Conservation (phyloP, 768 basidiomycete species). For the Termitomyces eurrhizus region DNA sequence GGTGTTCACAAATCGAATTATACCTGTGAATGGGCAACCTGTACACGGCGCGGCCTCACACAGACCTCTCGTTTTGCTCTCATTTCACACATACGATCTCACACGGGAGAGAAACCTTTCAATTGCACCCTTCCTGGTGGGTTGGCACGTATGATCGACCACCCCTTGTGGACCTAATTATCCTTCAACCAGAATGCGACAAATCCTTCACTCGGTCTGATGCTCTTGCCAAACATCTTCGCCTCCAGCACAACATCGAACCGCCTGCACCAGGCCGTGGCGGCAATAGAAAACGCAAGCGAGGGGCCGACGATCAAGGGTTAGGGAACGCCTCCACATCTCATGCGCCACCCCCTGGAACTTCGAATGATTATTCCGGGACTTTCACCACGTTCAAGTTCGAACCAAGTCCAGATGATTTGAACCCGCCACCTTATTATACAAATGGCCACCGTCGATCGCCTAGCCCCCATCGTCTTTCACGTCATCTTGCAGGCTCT, state of each 20-base stretch:
- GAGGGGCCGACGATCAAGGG: conserved; percentile 38
- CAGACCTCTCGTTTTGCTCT: conserved; percentile 90
- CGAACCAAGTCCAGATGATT: conserved; percentile 42
- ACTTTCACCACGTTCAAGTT: conserved; percentile 63
- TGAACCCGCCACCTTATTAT: conserved; percentile 11
- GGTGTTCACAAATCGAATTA: conserved; percentile 82
- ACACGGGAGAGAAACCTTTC: conserved; percentile 95
- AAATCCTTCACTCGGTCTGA: conserved; percentile 95
- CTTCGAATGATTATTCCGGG: conserved; percentile 21
- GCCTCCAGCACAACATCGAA: conserved; percentile 78
- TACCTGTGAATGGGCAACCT: conserved; percentile 87
- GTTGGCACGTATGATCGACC: conserved; percentile 18
- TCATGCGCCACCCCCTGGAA: conserved; percentile 20
- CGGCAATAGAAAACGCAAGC: conserved; percentile 68
- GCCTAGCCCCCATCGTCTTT: conserved; percentile 13
- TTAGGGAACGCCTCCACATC: conserved; percentile 20
- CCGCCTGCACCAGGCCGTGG: conserved; percentile 73
- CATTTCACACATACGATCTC: conserved; percentile 85
- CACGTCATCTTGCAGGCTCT: conserved; percentile 9
- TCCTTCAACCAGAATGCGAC: conserved; percentile 68
- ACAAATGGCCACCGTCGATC: conserved; percentile 21
- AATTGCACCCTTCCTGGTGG: conserved; percentile 75
- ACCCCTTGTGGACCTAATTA: conserved; percentile 3
- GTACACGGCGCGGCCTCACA: conserved; percentile 71
- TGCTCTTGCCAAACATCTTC: conserved; percentile 90